Base-by-base conservation (phyloP, 202 grass and related monocot genomes). In the Hordeum pubiflorum region DNA sequence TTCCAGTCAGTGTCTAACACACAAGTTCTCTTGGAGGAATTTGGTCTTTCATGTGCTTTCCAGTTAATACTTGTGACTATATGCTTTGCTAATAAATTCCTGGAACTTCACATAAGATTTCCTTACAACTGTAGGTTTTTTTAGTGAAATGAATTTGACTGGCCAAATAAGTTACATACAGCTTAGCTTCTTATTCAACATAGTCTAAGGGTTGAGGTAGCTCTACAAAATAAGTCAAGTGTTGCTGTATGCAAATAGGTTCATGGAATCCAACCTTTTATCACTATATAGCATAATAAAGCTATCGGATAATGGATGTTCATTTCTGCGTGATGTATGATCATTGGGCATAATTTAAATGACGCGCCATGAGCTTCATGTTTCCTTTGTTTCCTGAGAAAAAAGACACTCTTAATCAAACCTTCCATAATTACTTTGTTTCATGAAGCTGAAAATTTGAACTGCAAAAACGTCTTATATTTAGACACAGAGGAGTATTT, bases 91-190 rank as follows among this genome's bases (percentile, higher is more conserved):
- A 8, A 12, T 41, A 43, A 10, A 14, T 37, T 39, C 2, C 21
- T 68, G n/a, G 6, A 50, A 81, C 37, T 67, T 78, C 36, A 54
- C 63, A 50, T 67, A 61, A 41, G 3, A 76, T 72, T 32, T 82
- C 22, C 13, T 43, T 2, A 22, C 36, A 55, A 62, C 43, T 37
- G 9, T 62, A 24, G 13, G 22, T 9, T 54, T 56, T 0, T 63
- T 56, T 55, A 54, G 21, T 38, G 12, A 68, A 37, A 18, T 33
- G 8, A 29, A 32, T 81, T 61, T 29, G 76, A 39, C 23, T 61
- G 52, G 17, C 43, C 11, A 66, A 37, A 38, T 81, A 69, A 76
- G 29, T 10, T 66, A 0, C 14, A 7, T 27, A 66, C 14, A 24
- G 0, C 58, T 76, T 58, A 56, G 36, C 15, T 26, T 23, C 26